Percentiles rank a stretch among this genome's conserved stretches.
phyloP scores from a whole-genome alignment of 2,329 filamentous ascomycete genomes.

The Sarocladium brachiariae region DNA sequence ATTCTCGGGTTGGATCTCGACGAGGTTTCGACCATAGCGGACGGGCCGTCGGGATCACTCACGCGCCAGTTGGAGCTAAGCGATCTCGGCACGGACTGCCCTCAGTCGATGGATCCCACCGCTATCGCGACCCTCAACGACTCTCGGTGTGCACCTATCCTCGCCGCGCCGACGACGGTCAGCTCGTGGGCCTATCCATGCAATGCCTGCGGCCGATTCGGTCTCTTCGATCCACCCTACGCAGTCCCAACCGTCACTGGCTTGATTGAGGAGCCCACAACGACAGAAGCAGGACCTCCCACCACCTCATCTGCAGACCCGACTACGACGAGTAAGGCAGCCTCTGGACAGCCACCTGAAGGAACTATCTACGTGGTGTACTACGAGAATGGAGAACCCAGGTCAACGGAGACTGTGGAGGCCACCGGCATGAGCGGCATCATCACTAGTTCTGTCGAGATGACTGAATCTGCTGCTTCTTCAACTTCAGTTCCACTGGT shows the following conservation, averaged over 20 bases:
- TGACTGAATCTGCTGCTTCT: background rate
- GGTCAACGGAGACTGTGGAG: background rate
- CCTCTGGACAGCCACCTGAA: background rate
- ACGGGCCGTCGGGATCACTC: conserved; percentile 1
- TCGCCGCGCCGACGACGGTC: conserved; percentile 3
- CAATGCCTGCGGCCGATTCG: conserved; percentile 1
- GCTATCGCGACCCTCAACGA: conserved; percentile 1
- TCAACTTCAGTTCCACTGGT: background rate
- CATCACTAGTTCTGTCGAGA: background rate
- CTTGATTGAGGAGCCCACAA: conserved; percentile 6
- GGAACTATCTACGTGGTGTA: conserved; percentile 2
- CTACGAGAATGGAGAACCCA: background rate
- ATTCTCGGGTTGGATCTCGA: conserved; percentile 1
- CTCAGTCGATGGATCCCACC: conserved; percentile 4
- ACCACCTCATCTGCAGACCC: too few relatives aligned
- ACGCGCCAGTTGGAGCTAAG: conserved; percentile 6
- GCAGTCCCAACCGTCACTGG: conserved; percentile 1
- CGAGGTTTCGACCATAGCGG: conserved; percentile 3
- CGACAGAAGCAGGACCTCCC: too few relatives aligned
- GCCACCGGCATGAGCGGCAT: background rate
- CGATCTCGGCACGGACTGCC: conserved; percentile 1
- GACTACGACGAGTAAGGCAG: background rate
- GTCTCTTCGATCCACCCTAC: conserved; percentile 4
- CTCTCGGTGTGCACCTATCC: conserved; percentile 2
- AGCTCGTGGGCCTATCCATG: conserved; percentile 5